These are phyloP conservation scores for Xeromyces bisporus DNA, from an alignment of 495 filamentous ascomycete species.

Conservation along the genomic window DNA sequence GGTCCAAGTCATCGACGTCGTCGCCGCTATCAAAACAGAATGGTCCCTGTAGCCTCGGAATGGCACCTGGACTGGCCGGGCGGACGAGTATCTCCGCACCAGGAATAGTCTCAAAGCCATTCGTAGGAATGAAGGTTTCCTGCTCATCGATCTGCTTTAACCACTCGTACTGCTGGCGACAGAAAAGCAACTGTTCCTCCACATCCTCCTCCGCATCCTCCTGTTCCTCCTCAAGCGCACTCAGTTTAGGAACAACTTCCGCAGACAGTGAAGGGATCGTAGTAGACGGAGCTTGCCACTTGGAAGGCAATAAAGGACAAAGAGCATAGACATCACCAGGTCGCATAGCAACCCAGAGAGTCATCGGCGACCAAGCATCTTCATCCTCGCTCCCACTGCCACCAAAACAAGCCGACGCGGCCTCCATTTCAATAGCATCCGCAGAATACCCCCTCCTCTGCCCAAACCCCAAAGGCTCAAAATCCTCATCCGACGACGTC, in stretches of 20 bases:
- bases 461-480: conserved; percentile 48
- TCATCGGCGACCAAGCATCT: conserved; percentile 79
- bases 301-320: conserved; percentile 70
- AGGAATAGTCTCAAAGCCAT: conserved; percentile 14
- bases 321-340: conserved; percentile 79
- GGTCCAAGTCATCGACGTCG: conserved; percentile 49
- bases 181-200: conserved; percentile 29
- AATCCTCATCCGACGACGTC: conserved; percentile 56
- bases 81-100: conserved; percentile 56
- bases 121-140: conserved; percentile 32
- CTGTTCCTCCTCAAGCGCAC: conserved; percentile 40
- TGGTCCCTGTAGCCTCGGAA: conserved; percentile 73
- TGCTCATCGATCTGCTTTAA: conserved; percentile 66
- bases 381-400: conserved; percentile 44
- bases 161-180: conserved; percentile 63
- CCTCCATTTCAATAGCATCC: conserved; percentile 72
- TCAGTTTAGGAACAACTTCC: conserved; percentile 48
- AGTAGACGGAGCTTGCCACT: conserved; percentile 62
- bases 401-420: conserved; percentile 70
- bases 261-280: conserved; percentile 62
- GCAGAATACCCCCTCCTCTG: conserved; percentile 69
- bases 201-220: conserved; percentile 38
- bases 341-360: conserved; percentile 77
- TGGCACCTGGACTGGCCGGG: conserved; percentile 48
- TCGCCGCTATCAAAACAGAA: conserved; percentile 55